Conservation (phyloP, 441 rosid species). For the Macaranga tanarius region DNA sequence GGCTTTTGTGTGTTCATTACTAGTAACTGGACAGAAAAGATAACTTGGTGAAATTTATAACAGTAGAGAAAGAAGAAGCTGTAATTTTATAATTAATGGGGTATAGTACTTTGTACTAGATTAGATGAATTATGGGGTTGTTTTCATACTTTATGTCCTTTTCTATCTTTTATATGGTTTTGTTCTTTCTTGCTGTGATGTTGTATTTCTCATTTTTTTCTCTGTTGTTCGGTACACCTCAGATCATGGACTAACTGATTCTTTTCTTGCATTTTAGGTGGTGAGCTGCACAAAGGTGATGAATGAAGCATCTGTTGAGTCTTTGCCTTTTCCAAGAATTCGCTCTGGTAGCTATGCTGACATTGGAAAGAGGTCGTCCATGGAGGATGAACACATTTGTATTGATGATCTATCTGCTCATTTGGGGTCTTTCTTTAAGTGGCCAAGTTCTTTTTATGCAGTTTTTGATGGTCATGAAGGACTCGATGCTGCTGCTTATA, state of each 20-base stretch:
- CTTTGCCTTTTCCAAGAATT: constrained; percentile 53
- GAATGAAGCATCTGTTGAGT: constrained; percentile 31
- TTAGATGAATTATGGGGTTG: background rate
- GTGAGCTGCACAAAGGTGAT: constrained; percentile 36
- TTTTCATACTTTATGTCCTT: background rate
- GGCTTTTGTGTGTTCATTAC: background rate
- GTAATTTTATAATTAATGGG: background rate
- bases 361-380: constrained; percentile 58
- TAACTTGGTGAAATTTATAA: background rate
- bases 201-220: background rate
- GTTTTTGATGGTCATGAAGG: constrained; percentile 97
- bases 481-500: constrained; percentile 65
- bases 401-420: constrained; percentile 71
- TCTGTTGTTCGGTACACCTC: background rate
- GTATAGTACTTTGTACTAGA: background rate
- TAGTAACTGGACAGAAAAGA: background rate
- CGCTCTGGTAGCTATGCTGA: constrained; percentile 81
- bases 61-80: background rate
- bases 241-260: constrained; percentile 17
- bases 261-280: constrained; percentile 31
- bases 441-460: constrained; percentile 77
- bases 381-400: constrained; percentile 91
- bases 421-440: constrained; percentile 57
- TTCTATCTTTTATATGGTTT: background rate
- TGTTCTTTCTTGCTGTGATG: background rate